These are phyloP conservation scores for Cutaneotrichosporon curvatum DNA, from an alignment of 1,284 basidiomycete genomes.

Conservation along the genomic window DNA sequence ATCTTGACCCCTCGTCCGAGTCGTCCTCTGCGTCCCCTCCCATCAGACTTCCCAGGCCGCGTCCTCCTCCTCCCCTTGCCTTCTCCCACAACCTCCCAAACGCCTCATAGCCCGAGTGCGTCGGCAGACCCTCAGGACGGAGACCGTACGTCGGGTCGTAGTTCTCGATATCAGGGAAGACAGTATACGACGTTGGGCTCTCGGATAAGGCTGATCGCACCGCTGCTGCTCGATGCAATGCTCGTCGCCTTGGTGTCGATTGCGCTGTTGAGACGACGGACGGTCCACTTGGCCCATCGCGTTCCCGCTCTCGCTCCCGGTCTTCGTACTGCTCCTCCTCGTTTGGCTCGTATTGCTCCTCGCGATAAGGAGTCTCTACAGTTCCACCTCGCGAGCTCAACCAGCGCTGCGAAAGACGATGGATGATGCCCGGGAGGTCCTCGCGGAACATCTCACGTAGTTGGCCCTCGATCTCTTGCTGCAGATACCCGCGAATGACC, in stretches of 20 bases:
- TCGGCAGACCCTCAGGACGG: constrained; percentile 78
- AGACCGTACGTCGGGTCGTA: constrained; percentile 97
- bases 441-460: constrained; percentile 96
- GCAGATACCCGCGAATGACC: constrained; percentile 94
- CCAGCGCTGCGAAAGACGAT: constrained; percentile 92
- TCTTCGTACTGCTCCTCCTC: constrained; percentile 46
- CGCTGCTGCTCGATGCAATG: neutral
- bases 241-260: constrained; percentile 2
- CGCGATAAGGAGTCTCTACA: constrained; percentile 43
- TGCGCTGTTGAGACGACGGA: neutral
- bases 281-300: neutral
- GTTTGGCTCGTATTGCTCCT: constrained; percentile 15
- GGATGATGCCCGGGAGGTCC: constrained; percentile 94
- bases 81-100: constrained; percentile 52
- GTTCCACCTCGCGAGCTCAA: constrained; percentile 43
- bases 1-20: constrained; percentile 56
- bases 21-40: constrained; percentile 52
- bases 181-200: constrained; percentile 47
- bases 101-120: constrained; percentile 44
- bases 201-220: constrained; percentile 22
- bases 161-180: constrained; percentile 75
- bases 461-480: constrained; percentile 93
- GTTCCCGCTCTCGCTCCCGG: constrained; percentile 45
- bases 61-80: constrained; percentile 58
- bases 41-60: constrained; percentile 43